Conservation (phyloP, 192 early-diverging fungal genomes). For the Coemansia reversa region DNA sequence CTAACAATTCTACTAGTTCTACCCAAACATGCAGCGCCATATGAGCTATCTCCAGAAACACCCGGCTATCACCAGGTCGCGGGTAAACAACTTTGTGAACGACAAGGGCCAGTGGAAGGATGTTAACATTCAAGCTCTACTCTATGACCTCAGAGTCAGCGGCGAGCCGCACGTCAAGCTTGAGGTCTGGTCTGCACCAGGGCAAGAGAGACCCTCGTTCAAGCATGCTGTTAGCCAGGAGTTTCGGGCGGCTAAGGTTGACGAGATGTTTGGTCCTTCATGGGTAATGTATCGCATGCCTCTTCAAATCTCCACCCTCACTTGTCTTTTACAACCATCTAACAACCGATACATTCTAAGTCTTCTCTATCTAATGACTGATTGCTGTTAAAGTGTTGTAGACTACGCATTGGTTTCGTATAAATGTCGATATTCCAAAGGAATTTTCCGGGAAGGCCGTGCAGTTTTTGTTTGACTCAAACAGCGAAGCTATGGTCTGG, state of each 20-base stretch:
- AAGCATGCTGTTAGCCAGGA: constrained; percentile 58
- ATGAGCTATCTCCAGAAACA: constrained; percentile 58
- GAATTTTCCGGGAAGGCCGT: constrained; percentile 64
- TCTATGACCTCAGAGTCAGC: constrained; percentile 48
- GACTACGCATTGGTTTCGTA: constrained; percentile 75
- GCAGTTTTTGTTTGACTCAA: constrained; percentile 79
- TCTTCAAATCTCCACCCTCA: not conserved
- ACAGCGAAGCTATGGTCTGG: constrained; percentile 87
- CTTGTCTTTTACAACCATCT: constrained; percentile 8
- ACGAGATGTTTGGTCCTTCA: constrained; percentile 84
- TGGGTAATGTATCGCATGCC: constrained; percentile 56
- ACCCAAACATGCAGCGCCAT: constrained; percentile 25
- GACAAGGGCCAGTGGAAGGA: constrained; percentile 64
- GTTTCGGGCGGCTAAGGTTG: constrained; percentile 68
- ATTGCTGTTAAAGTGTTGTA: constrained; percentile 34
- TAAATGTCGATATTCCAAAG: constrained; percentile 67
- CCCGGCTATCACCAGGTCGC: constrained; percentile 72
- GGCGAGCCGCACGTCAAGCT: constrained; percentile 60
- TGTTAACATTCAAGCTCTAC: constrained; percentile 61
- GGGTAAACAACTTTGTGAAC: constrained; percentile 72
- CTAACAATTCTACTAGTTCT: too few relatives aligned
- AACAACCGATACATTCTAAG: not conserved
- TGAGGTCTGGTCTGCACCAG: constrained; percentile 50
- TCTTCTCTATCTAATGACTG: too few relatives aligned
- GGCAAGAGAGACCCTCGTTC: constrained; percentile 49